Evolutionary conservation across 2,329 filamentous ascomycete species (phyloP).

Genomic region (Fusarium fujikuroi): DNA sequence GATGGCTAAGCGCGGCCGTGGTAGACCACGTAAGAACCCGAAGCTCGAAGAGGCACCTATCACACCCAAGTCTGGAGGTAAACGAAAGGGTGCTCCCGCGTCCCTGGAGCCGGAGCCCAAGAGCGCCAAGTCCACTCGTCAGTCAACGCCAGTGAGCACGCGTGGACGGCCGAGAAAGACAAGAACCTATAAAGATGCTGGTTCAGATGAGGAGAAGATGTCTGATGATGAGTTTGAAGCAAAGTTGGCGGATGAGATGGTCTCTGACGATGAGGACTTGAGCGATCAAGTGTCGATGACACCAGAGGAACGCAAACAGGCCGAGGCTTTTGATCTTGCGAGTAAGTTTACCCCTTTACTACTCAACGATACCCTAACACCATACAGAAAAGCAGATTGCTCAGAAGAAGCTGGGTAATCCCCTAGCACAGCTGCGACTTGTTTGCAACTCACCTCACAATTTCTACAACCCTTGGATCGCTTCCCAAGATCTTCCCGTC

Average conservation of each 20-base stretch:
- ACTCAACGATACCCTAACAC: conserved; percentile 39
- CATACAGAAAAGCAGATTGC: conserved; percentile 89
- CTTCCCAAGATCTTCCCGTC: conserved; percentile 65
- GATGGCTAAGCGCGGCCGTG: conserved; percentile 58
- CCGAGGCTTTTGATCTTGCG: conserved; percentile 77
- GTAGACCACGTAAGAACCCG: conserved; percentile 38
- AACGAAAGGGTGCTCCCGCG: conserved; percentile 46
- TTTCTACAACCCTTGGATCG: conserved; percentile 91
- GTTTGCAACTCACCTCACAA: conserved; percentile 96
- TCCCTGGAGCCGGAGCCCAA: conserved; percentile 63
- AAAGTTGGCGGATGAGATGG: conserved; percentile 74
- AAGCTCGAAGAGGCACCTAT: conserved; percentile 37
- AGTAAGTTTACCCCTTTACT: conserved; percentile 62
- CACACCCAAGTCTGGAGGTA: conserved; percentile 41
- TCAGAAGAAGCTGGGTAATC: conserved; percentile 92
- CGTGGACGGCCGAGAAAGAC: conserved; percentile 63
- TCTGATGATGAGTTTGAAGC: conserved; percentile 88
- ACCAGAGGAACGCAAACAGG: conserved; percentile 71
- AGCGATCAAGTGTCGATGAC: conserved; percentile 48
- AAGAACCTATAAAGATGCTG: conserved; percentile 62
- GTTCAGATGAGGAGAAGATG: conserved; percentile 70
- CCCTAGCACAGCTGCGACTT: conserved; percentile 88
- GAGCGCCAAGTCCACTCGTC: conserved; percentile 77
- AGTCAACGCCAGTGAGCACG: conserved; percentile 75
- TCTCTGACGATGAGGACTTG: conserved; percentile 53